phyloP scores from a whole-genome alignment of 345 rosid genomes.

The Ceriops zippeliana region DNA sequence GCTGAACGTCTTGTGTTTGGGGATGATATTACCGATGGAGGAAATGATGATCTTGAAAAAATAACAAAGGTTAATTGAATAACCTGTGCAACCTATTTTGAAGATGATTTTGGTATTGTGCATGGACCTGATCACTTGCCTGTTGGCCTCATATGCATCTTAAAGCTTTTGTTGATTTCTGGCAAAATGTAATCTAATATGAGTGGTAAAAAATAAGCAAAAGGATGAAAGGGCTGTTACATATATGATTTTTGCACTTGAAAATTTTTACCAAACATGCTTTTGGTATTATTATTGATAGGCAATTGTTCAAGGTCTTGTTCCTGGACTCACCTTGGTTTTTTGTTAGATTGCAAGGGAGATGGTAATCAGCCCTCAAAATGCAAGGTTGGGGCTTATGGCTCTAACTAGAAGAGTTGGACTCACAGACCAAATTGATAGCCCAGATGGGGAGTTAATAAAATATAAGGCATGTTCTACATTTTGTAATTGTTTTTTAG shows the following conservation, averaged over 20 bases:
- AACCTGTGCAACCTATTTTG: neutral
- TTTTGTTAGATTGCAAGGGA: constrained; percentile 82
- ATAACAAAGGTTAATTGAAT: constrained; percentile 66
- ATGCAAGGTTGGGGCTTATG: constrained; percentile 72
- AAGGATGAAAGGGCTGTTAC: neutral
- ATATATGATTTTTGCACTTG: neutral
- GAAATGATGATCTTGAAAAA: constrained; percentile 84
- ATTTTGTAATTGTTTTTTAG: constrained; percentile 2
- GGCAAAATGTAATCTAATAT: neutral
- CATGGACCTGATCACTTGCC: neutral
- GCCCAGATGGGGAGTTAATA: constrained; percentile 66
- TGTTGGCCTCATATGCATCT: neutral
- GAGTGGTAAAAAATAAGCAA: neutral
- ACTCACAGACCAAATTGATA: constrained; percentile 65
- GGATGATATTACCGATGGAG: constrained; percentile 88
- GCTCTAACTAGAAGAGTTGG: constrained; percentile 72
- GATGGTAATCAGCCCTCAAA: constrained; percentile 97
- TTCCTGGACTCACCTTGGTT: constrained; percentile 3
- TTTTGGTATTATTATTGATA: neutral
- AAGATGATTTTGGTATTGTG: neutral
- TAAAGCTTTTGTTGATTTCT: neutral
- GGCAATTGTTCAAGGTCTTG: constrained; percentile 6
- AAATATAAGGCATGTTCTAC: constrained; percentile 64
- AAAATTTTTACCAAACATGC: neutral
- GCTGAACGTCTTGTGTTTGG: constrained; percentile 85